Evolutionary conservation across 768 basidiomycete genomes (phyloP), one percentile per base, ranked within the genome.

Genomic region (Mrakia blollopis): DNA sequence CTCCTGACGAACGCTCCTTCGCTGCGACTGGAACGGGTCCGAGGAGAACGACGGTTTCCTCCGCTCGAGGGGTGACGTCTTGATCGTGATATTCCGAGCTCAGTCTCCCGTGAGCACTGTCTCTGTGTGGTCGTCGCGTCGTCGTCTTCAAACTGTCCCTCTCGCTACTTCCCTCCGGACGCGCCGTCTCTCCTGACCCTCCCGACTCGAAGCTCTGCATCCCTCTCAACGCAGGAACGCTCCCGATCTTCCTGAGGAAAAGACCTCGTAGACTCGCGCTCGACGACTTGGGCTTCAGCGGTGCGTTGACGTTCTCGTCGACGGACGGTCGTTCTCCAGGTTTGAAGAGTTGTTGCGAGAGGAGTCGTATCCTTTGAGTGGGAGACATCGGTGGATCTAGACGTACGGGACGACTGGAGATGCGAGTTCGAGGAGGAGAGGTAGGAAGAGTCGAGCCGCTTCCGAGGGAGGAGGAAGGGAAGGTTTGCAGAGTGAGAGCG

Each of bases 171-270:
- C 25, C 74, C 57, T 35, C 72, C 41, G 74, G n/a, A 47, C 76
- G 54, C 28, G 77, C 73, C 32, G 80, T 75, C 32, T 89, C 87
- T 0, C 91, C 92, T 0, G 92, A 94, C 52, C 91, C 82, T 0
- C 89, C 89, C 6, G 92, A 93, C 79, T 94, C 92, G 81, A 93
- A 94, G 0, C 91, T 92, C 79, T 93, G 91, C 90, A 93, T 91
- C 82, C 90, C 90, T 32, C 92, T 89, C n/a, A 94, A 82, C 21
- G 67, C 39, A n/a, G 68, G 75, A 0, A 39, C 41, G n/a, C 67
- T 69, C 57, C 52, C 71, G 37, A 52, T 72, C 44, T 44, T 74
- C 63, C 73, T 47, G 16, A 74, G 30, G 28, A 67, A 47, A 4
- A 39, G 37, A 14, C 41, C 65, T 25, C 73, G 11, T 8, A 63